Percentiles rank a stretch among this genome's conserved stretches.
Evolutionary conservation across 2,329 filamentous ascomycete species (phyloP).

Genomic region (Calonectria leucothoes): DNA sequence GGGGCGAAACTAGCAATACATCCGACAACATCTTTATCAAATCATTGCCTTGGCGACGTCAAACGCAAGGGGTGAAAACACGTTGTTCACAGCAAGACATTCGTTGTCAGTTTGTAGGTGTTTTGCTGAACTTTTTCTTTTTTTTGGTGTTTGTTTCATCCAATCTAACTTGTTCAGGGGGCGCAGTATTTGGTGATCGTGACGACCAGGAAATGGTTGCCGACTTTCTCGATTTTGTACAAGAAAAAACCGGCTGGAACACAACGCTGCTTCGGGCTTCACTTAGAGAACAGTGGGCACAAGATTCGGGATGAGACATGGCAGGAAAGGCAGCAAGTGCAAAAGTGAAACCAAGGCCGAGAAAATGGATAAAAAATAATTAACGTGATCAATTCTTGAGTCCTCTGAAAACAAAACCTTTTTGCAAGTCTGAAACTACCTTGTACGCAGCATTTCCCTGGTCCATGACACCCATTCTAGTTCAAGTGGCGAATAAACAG

Average conservation of each 20-base stretch:
- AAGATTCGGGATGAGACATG: slow-evolving; percentile 8
- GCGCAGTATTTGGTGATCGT: slow-evolving; percentile 24
- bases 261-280: slow-evolving; percentile 22
- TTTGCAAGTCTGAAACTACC: not conserved
- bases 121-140: not conserved
- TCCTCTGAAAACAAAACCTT: not conserved
- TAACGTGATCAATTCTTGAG: not conserved
- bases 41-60: slow-evolving; percentile 24
- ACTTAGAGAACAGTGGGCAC: slow-evolving; percentile 24
- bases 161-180: slow-evolving; percentile 22
- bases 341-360: not conserved
- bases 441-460: not conserved
- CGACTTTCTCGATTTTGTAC: slow-evolving; percentile 26
- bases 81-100: slow-evolving; percentile 25
- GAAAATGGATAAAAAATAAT: slow-evolving; percentile 2
- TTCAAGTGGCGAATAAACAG: not conserved
- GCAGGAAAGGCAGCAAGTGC: not conserved
- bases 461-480: not conserved
- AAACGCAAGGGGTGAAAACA: slow-evolving; percentile 22
- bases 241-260: slow-evolving; percentile 28
- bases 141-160: not conserved
- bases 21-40: slow-evolving; percentile 20
- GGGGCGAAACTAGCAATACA: not conserved
- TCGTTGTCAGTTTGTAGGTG: slow-evolving; percentile 24
- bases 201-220: slow-evolving; percentile 29